These are phyloP conservation scores for Asterophora parasitica DNA, from an alignment of 768 basidiomycete genomes.

Conservation along the genomic window DNA sequence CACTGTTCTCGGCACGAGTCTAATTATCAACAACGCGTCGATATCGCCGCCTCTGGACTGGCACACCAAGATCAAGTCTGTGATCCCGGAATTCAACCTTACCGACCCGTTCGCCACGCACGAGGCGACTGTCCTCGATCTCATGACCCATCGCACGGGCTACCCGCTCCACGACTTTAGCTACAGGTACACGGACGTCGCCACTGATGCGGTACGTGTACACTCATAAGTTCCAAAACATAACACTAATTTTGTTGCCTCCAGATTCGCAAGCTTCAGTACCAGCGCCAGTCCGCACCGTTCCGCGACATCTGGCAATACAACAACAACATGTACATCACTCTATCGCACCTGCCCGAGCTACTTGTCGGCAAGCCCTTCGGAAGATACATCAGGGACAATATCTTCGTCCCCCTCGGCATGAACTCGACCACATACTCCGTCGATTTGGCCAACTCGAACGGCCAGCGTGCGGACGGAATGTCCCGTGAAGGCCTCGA, in stretches of 20 bases:
- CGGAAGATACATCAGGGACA: conserved; percentile 16
- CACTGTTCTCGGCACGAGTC: conserved; percentile 19
- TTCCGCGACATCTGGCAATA: too few species aligned
- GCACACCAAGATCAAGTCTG: too few species aligned
- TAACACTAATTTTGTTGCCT: too few species aligned
- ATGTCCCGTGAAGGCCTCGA: conserved; percentile 14
- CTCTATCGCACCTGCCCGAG: conserved; percentile 18
- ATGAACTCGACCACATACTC: conserved; percentile 22
- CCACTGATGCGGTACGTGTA: too few species aligned
- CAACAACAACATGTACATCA: conserved; percentile 23
- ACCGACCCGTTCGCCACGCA: conserved; percentile 19
- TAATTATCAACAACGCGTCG: conserved; percentile 22
- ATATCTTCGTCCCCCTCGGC: conserved; percentile 22
- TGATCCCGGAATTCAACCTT: conserved; percentile 21
- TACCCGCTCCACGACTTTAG: too few species aligned
- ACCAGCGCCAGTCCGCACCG: too few species aligned
- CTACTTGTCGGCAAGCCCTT: conserved; percentile 19
- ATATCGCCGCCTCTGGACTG: conserved; percentile 18
- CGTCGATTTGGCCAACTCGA: conserved; percentile 5
- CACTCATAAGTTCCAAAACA: too few species aligned
- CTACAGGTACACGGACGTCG: too few species aligned
- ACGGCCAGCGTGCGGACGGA: conserved; percentile 19
- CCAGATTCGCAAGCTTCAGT: too few species aligned
- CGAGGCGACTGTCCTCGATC: too few species aligned
- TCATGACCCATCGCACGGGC: too few species aligned